Base-by-base conservation (phyloP, 805 yeast species). In the Debaryomyces prosopidis region DNA sequence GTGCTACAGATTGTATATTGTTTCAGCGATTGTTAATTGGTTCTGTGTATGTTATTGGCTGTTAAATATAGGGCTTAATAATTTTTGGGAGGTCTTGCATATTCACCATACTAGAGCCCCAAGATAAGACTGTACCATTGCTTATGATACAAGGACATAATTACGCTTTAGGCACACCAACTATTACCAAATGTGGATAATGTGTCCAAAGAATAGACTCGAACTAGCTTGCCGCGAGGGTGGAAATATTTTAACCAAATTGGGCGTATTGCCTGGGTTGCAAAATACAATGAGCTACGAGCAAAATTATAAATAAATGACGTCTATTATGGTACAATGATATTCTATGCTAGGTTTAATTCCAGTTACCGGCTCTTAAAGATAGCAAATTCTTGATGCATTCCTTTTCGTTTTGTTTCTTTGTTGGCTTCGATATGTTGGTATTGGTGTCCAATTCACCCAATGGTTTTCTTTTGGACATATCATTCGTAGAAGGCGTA, bases 381-480 rank as follows among this genome's bases (percentile, higher is more conserved):
- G 75, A 64, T 37, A 74, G 59, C 49, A 73, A 63, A 57, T 70
- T 70, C 40, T 71, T 67, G 15, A 71, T 72, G 34, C 73, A 66
- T 46, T 68, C 73, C 31, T 46, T 53, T 39, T 47, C 43, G 28
- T 46, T 40, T 33, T 47, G 27, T 32, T 43, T 44, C 38, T 48
- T 45, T 34, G 48, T 48, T 4, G 26, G 34, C 10, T 26, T 14
- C 15, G 38, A 45, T 12, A 14, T 14, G 33, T 11, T n/a, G 16
- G 33, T 30, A 47, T 59, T 62, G 2, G 52, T 12, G 40, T 43
- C 50, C 17, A 66, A 31, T 40, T 56, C 58, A 14, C 62, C 60
- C 42, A 68, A 59, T 20, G 69, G 67, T 42, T 52, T 54, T 48
- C 71, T 61, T 15, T 51, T 54, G 16, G 44, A 47, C 19, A 51